Percentiles rank a stretch among this genome's conserved stretches.
Conservation (phyloP, 352 stramenopile genomes). For the Peronospora destructor region DNA sequence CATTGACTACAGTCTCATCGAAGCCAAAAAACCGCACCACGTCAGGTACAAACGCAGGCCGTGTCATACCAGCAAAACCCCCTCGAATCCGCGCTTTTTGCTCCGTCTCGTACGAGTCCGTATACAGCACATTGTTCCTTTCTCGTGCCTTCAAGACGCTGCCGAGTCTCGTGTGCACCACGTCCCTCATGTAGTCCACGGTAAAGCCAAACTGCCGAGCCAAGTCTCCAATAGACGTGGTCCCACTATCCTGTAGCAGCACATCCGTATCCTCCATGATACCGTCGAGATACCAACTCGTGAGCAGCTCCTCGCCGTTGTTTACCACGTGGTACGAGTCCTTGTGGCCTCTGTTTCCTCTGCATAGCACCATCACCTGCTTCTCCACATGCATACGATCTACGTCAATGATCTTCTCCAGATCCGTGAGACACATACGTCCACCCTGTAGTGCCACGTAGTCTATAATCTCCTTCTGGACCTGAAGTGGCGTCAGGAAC, state of each 20-base stretch:
- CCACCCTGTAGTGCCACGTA: slow-evolving; percentile 59
- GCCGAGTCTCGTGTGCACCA: slow-evolving; percentile 54
- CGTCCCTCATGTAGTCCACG: slow-evolving; percentile 79
- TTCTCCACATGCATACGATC: slow-evolving; percentile 68
- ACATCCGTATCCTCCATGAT: slow-evolving; percentile 82
- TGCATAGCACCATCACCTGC: slow-evolving; percentile 42
- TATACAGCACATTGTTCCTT: slow-evolving; percentile 67
- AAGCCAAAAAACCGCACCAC: slow-evolving; percentile 47
- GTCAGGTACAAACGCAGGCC: slow-evolving; percentile 66
- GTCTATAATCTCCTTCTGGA: slow-evolving; percentile 72
- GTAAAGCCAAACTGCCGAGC: slow-evolving; percentile 77
- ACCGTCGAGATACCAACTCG: slow-evolving; percentile 72
- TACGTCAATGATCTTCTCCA: slow-evolving; percentile 64
- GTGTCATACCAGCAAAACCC: slow-evolving; percentile 53
- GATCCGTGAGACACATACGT: slow-evolving; percentile 54
- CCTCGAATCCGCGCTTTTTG: slow-evolving; percentile 63
- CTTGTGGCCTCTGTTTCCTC: slow-evolving; percentile 21
- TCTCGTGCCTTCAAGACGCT: slow-evolving; percentile 58
- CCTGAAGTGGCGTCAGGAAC: slow-evolving; percentile 63
- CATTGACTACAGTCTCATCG: slow-evolving; percentile 58
- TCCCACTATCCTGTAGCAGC: slow-evolving; percentile 65
- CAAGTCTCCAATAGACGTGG: slow-evolving; percentile 56
- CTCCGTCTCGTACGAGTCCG: slow-evolving; percentile 57
- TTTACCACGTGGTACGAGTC: slow-evolving; percentile 58
- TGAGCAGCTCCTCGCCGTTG: slow-evolving; percentile 71